These are phyloP conservation scores for Piper betle DNA, from an alignment of 164 flowering plant genomes.

Conservation along the genomic window DNA sequence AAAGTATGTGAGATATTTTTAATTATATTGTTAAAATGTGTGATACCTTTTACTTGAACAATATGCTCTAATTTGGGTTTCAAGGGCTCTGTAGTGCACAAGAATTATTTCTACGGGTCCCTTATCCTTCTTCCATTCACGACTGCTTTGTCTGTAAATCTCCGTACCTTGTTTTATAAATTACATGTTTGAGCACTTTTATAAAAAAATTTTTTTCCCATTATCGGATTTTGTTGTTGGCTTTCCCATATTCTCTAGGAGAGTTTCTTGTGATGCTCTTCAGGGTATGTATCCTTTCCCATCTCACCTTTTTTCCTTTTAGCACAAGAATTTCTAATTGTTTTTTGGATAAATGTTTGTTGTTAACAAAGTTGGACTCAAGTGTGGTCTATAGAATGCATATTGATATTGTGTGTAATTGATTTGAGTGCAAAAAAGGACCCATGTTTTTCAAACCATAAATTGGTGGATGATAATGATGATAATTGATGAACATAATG, in stretches of 20 bases:
- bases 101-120: conserved; percentile 70
- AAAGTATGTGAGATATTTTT: neutral
- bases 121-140: conserved; percentile 73
- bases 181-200: neutral
- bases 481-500: too few relatives aligned
- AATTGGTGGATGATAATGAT: too few relatives aligned
- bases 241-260: neutral
- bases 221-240: neutral
- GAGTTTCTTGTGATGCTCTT: neutral
- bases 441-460: too few relatives aligned
- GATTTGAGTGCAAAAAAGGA: too few relatives aligned
- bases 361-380: too few relatives aligned
- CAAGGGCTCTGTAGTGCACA: conserved; percentile 80
- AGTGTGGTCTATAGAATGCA: too few relatives aligned
- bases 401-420: too few relatives aligned
- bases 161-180: neutral
- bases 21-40: conserved; percentile 1
- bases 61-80: conserved; percentile 9
- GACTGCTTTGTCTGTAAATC: conserved; percentile 51
- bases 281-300: neutral
- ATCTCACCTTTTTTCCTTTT: neutral
- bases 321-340: neutral
- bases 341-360: too few relatives aligned
- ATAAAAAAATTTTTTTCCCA: neutral
- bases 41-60: conserved; percentile 10